Evolutionary conservation across 305 asterid genomes (phyloP).

Genomic region (Rubia peregrina): DNA sequence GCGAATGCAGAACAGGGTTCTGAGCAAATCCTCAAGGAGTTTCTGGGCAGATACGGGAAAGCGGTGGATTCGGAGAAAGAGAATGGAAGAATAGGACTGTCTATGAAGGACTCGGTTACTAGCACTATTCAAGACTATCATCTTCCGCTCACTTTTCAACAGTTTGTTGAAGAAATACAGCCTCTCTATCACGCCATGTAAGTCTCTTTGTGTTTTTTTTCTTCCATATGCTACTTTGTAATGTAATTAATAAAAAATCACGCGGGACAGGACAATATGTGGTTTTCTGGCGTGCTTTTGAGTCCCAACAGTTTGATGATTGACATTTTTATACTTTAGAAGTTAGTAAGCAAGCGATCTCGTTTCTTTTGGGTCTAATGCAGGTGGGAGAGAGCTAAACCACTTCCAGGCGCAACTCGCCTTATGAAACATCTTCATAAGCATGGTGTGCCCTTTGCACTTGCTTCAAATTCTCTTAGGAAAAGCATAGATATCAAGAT

Average conservation of each 20-base stretch:
- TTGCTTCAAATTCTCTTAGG: slow-evolving; percentile 73
- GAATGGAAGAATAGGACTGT: slow-evolving; percentile 58
- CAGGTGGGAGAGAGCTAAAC: slow-evolving; percentile 71
- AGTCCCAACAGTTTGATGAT: background rate
- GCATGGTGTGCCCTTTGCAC: slow-evolving; percentile 65
- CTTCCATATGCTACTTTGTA: too few species aligned
- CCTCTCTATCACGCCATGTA: slow-evolving; percentile 77
- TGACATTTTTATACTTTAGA: background rate
- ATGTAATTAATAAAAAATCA: background rate
- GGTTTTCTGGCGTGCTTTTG: too few species aligned
- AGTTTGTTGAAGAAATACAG: slow-evolving; percentile 41
- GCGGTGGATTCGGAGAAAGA: slow-evolving; percentile 67
- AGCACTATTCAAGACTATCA: slow-evolving; percentile 56
- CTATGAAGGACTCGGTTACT: slow-evolving; percentile 39
- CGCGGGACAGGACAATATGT: too few species aligned
- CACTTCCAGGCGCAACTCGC: slow-evolving; percentile 89
- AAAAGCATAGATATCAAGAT: slow-evolving; percentile 56
- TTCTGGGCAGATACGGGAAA: slow-evolving; percentile 62
- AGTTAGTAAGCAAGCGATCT: background rate
- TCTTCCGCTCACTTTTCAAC: slow-evolving; percentile 66
- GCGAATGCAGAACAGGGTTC: slow-evolving; percentile 56
- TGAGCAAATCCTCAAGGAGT: slow-evolving; percentile 52
- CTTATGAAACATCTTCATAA: slow-evolving; percentile 64
- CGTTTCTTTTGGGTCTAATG: slow-evolving; percentile 7
- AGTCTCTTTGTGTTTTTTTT: slow-evolving; percentile 18